A percentile compares a stretch with the other conserved stretches of the same genome.
These are phyloP conservation scores for Hydnomerulius pinastri DNA, from an alignment of 768 basidiomycete genomes.

Conservation along the genomic window DNA sequence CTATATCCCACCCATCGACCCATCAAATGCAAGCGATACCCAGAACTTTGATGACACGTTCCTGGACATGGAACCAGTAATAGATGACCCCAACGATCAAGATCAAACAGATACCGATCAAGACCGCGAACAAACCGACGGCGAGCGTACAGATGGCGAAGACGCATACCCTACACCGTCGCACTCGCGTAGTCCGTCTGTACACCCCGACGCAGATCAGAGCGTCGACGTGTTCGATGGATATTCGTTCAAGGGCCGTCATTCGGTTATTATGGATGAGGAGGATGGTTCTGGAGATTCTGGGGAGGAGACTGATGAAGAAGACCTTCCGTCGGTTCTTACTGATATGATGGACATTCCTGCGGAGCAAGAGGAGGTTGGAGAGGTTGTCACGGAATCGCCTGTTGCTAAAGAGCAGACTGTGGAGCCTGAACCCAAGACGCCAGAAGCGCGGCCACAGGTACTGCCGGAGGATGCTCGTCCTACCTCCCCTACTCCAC, in stretches of 20 bases:
- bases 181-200: conserved; percentile 76
- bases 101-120: conserved; percentile 68
- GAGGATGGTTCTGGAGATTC: conserved; percentile 46
- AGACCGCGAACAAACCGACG: conserved; percentile 67
- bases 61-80: conserved; percentile 91
- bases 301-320: conserved; percentile 38
- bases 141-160: conserved; percentile 71
- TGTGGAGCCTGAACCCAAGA: conserved; percentile 67
- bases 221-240: conserved; percentile 86
- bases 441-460: conserved; percentile 65
- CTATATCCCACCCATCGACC: conserved; percentile 90
- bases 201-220: conserved; percentile 52
- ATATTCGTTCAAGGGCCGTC: conserved; percentile 88
- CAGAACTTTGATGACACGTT: conserved; percentile 98
- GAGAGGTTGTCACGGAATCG: conserved; percentile 38
- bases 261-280: conserved; percentile 77
- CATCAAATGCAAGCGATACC: conserved; percentile 90
- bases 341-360: conserved; percentile 21
- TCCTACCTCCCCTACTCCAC: conserved; percentile 7
- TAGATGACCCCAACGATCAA: conserved; percentile 73
- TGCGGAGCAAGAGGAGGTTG: conserved; percentile 27
- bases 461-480: conserved; percentile 31
- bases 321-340: conserved; percentile 34
- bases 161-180: conserved; percentile 79
- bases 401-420: conserved; percentile 32